These are phyloP conservation scores for Elsinoe fawcettii DNA, from an alignment of 2,329 filamentous ascomycete species.

Conservation along the genomic window DNA sequence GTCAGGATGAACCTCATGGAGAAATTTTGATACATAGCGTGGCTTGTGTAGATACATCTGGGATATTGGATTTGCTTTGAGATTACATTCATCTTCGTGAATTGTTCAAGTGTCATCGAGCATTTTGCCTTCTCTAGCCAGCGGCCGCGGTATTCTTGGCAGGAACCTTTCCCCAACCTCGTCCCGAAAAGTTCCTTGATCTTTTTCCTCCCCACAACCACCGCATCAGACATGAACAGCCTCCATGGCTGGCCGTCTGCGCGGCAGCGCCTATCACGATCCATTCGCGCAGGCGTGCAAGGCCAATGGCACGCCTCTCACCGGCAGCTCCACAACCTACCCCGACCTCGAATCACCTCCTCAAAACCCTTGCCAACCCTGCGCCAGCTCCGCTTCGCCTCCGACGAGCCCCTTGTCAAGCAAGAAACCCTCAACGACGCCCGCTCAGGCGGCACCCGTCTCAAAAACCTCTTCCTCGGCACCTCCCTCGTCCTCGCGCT, in stretches of 20 bases:
- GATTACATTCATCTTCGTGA: no score
- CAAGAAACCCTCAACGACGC: constrained; percentile 21
- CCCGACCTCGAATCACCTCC: not conserved
- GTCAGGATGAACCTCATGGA: constrained; percentile 80
- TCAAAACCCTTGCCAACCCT: not conserved
- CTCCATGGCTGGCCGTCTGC: constrained; percentile 9
- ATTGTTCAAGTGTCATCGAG: no score
- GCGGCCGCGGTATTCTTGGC: constrained; percentile 1
- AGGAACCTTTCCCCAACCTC: not conserved
- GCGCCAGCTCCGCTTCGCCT: not conserved
- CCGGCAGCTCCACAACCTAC: constrained; percentile 4
- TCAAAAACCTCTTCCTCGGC: constrained; percentile 46
- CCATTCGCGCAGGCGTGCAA: not conserved
- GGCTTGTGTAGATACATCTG: not conserved
- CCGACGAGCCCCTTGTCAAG: not conserved
- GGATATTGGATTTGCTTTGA: not conserved
- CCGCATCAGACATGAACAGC: constrained; percentile 8
- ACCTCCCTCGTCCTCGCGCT: constrained; percentile 45
- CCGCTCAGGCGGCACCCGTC: constrained; percentile 35
- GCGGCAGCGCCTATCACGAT: not conserved
- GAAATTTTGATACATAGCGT: constrained; percentile 45
- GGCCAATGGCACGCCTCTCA: not conserved
- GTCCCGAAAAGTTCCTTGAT: not conserved
- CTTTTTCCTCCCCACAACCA: not conserved
- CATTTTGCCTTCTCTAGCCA: not conserved